Evolutionary conservation across 2,329 filamentous ascomycete genomes (phyloP), one percentile per base, ranked within the genome.

Genomic region (Penicillium janthinellum): DNA sequence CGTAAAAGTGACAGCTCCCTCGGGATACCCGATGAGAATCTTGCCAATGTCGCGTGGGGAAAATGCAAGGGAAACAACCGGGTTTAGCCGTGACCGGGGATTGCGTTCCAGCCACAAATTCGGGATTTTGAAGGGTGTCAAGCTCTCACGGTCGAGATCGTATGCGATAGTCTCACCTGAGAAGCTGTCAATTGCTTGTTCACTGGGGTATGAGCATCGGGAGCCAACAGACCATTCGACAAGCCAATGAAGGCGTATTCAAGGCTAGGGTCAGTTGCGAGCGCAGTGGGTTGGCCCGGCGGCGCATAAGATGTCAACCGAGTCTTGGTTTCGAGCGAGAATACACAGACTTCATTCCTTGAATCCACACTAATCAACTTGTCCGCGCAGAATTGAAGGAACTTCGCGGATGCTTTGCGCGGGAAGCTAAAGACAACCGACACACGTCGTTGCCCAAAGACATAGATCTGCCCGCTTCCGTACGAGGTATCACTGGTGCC

Each of bases 1-100:
- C 2, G 92, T 96, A 77, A 96, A 99, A 61, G 95, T 85, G 49
- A 91, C 91, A 5, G 91, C 92, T 14, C 95, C 95, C 66, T 94
- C 87, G 0, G 86, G 86, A 74, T 98, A 99, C n/a, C 90, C 93
- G 59, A 99, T 90, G 58, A 99, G 78, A 28, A 99, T 82, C 70
- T 92, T 92, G 4, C 95, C 95, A 65, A 98, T 91, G 73, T 99
- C 95, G 68, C 92, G 85, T 2, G 95, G 93, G 71, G 98, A 95
- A 67, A 98, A 83, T 60, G 92, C 86, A 71, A 99, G 80, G 15
- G 89, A 89, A 17, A 97, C 84, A 37, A 98, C 82, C 1, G 86
- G 83, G 12, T 84, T 80, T 11, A 88, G 77, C 51, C 87, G 83
- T 10, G 88, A 85, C 57, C 84, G 85, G 0, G 90, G 87, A 65